A percentile compares a stretch with the other conserved stretches of the same genome.
These are phyloP conservation scores for Gossypium trilobum DNA, from an alignment of 441 rosid genomes.

Conservation along the genomic window DNA sequence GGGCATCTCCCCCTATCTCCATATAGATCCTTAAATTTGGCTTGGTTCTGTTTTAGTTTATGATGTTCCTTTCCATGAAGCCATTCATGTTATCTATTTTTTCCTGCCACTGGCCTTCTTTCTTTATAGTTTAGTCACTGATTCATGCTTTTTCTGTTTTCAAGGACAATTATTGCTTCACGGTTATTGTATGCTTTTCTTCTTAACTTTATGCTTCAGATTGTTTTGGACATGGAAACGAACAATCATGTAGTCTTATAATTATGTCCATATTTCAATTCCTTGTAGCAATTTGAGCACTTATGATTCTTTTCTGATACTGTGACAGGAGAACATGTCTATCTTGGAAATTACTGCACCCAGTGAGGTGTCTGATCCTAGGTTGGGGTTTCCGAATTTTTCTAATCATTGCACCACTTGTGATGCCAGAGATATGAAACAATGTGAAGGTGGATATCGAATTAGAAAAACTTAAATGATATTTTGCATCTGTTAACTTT, in stretches of 20 bases:
- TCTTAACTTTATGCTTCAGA: neutral
- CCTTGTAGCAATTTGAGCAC: neutral
- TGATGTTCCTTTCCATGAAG: neutral
- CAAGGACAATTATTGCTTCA: neutral
- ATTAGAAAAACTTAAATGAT: constrained; percentile 12
- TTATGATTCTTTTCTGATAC: constrained; percentile 6
- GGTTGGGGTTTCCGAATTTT: constrained; percentile 76
- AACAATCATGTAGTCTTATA: neutral
- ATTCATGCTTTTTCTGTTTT: neutral
- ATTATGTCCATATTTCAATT: neutral
- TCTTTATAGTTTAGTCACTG: neutral
- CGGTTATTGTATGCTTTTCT: neutral
- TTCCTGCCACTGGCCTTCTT: neutral
- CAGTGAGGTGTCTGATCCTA: constrained; percentile 60
- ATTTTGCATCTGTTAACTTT: constrained; percentile 2
- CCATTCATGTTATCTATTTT: neutral
- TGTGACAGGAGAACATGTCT: constrained; percentile 52
- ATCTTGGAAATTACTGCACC: constrained; percentile 35
- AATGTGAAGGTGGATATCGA: constrained; percentile 61
- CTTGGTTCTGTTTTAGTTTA: neutral
- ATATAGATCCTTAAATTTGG: neutral
- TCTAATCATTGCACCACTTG: constrained; percentile 52
- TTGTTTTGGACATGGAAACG: neutral
- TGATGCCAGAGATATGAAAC: constrained; percentile 46
- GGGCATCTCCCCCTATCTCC: neutral